Conservation (phyloP, 768 basidiomycete genomes). For the Mycena kentingensis region DNA sequence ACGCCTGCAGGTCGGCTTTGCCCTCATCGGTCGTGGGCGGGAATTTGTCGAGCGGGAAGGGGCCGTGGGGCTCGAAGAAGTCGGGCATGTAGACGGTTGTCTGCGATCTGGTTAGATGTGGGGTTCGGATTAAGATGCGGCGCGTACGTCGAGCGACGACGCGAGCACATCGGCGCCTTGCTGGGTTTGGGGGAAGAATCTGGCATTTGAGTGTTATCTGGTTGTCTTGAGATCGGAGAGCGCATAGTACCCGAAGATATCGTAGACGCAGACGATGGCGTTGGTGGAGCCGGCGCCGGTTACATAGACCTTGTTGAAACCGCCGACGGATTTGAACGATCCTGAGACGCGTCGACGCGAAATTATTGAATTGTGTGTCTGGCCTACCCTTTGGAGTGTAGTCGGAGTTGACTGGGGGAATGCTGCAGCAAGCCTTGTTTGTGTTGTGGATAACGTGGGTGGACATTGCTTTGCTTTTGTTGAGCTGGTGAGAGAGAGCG, state of each 20-base stretch:
- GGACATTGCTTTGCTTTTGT: conserved; percentile 34
- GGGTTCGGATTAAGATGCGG: too few relatives aligned
- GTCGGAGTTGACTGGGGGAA: conserved; percentile 54
- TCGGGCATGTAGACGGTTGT: conserved; percentile 62
- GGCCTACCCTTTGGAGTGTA: conserved; percentile 51
- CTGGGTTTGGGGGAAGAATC: conserved; percentile 63
- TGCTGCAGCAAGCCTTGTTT: conserved; percentile 52
- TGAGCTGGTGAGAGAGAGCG: conserved; percentile 41
- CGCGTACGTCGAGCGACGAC: too few relatives aligned
- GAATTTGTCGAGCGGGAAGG: conserved; percentile 51
- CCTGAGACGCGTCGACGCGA: not conserved
- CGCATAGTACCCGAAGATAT: conserved; percentile 57
- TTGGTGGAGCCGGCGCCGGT: conserved; percentile 47
- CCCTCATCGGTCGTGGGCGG: conserved; percentile 57
- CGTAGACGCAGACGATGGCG: conserved; percentile 59
- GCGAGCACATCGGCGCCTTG: conserved; percentile 67
- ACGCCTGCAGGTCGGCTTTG: conserved; percentile 53
- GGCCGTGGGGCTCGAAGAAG: conserved; percentile 56
- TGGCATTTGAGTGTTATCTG: conserved; percentile 22
- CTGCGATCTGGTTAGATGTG: too few relatives aligned
- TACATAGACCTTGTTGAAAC: conserved; percentile 53
- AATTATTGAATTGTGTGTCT: not conserved
- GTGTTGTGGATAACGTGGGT: conserved; percentile 38
- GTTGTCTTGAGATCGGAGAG: not conserved
- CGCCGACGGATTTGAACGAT: conserved; percentile 45